These are phyloP conservation scores for Parathielavia appendiculata DNA, from an alignment of 495 filamentous ascomycete genomes.

Conservation along the genomic window DNA sequence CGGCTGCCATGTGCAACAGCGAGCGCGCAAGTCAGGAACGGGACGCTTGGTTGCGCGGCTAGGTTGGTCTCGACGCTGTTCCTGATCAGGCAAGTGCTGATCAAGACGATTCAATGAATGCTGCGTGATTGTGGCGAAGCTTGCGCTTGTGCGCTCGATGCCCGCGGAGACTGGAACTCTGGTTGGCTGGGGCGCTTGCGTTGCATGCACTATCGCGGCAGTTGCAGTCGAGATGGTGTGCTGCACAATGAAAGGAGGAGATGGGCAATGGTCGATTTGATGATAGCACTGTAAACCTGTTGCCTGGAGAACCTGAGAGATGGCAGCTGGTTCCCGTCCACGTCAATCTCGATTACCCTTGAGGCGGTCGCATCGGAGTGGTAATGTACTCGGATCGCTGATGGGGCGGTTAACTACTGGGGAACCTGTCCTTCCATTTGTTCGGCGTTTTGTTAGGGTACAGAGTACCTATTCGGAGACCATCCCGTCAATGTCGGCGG, in stretches of 20 bases:
- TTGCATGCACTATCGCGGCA: constrained; percentile 22
- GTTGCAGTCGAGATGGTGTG: constrained; percentile 22
- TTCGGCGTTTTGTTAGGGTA: no score
- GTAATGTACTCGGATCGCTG: no score
- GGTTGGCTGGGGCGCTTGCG: constrained; percentile 20
- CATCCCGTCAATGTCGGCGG: not conserved
- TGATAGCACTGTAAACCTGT: not conserved
- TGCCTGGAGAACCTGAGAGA: not conserved
- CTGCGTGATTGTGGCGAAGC: constrained; percentile 24
- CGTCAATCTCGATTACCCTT: no score
- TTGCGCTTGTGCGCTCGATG: constrained; percentile 10
- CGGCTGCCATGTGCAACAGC: constrained; percentile 8
- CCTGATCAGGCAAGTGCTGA: constrained; percentile 6
- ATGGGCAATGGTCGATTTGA: no score
- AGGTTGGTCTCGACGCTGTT: constrained; percentile 11
- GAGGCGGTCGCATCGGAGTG: no score
- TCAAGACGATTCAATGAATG: not conserved
- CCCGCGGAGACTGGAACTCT: not conserved
- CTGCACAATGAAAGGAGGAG: not conserved
- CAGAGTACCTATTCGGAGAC: no score
- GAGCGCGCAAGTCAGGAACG: constrained; percentile 4
- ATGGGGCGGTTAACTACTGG: no score
- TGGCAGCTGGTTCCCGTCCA: no score
- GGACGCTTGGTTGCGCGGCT: not conserved
- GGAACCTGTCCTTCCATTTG: no score